A percentile compares a stretch with the other conserved stretches of the same genome.
phyloP scores from a whole-genome alignment of 2,329 filamentous ascomycete species.

The Verticillium albo-atrum region DNA sequence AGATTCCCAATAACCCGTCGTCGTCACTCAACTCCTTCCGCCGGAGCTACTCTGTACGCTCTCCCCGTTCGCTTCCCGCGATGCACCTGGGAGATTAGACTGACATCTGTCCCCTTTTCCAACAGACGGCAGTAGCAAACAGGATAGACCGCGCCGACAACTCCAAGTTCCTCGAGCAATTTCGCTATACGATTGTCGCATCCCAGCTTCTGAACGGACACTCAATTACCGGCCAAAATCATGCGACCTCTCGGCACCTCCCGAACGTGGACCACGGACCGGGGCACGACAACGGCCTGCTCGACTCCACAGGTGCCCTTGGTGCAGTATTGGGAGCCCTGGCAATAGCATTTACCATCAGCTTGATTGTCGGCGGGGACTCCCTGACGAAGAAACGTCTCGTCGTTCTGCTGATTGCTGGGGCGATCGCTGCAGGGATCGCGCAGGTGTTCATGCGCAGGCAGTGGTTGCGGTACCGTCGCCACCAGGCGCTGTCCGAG shows the following conservation, averaged over 20 bases:
- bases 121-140: slow-evolving; percentile 65
- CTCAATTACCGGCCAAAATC: slow-evolving; percentile 43
- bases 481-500: slow-evolving; percentile 68
- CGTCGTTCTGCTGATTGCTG: slow-evolving; percentile 36
- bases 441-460: slow-evolving; percentile 71
- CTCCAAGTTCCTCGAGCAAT: slow-evolving; percentile 82
- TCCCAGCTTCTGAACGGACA: slow-evolving; percentile 81
- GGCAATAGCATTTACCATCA: slow-evolving; percentile 65
- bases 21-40: slow-evolving; percentile 39
- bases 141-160: slow-evolving; percentile 75
- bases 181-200: slow-evolving; percentile 88
- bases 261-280: slow-evolving; percentile 15
- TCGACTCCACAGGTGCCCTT: slow-evolving; percentile 38
- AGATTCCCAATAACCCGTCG: slow-evolving; percentile 32
- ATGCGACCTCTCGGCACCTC: slow-evolving; percentile 12
- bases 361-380: slow-evolving; percentile 59
- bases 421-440: slow-evolving; percentile 50
- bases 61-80: slow-evolving; percentile 2
- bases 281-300: slow-evolving; percentile 24
- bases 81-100: background rate
- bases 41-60: slow-evolving; percentile 47
- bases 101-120: slow-evolving; percentile 11
- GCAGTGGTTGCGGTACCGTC: slow-evolving; percentile 76
- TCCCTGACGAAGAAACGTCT: slow-evolving; percentile 54
- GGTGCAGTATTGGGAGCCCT: slow-evolving; percentile 61